A percentile compares a stretch with the other conserved stretches of the same genome.
Conservation (phyloP, 1,284 basidiomycete species). For the Chondrostereum purpureum region DNA sequence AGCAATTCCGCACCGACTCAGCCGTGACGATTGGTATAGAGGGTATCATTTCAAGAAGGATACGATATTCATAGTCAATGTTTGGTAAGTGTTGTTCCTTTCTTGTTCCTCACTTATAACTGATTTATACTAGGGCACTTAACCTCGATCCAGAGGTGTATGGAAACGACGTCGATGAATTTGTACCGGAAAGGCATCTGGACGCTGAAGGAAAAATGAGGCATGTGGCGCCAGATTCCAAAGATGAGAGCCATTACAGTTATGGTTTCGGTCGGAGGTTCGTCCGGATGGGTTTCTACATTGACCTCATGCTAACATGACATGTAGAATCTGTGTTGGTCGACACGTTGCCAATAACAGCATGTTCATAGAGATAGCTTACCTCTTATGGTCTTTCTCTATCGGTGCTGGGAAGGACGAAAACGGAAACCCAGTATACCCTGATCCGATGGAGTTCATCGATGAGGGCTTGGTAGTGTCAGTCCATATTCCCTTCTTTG, state of each 20-base stretch:
- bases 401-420: conserved; percentile 4
- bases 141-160: conserved; percentile 15
- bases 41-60: conserved; percentile 14
- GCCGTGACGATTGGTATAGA: conserved; percentile 14
- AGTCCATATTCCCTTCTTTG: not conserved
- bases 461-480: conserved; percentile 7
- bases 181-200: conserved; percentile 18
- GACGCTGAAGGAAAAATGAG: conserved; percentile 16
- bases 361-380: conserved; percentile 4
- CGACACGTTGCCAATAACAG: conserved; percentile 5
- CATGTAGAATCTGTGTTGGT: conserved; percentile 6
- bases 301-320: not conserved
- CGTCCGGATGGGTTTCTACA: not conserved
- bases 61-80: conserved; percentile 14
- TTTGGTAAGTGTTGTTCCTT: conserved; percentile 11
- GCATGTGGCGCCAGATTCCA: conserved; percentile 14
- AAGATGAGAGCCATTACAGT: conserved; percentile 20
- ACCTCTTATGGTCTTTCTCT: conserved; percentile 1
- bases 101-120: not conserved
- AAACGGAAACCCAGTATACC: not conserved
- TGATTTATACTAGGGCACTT: conserved; percentile 11
- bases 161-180: conserved; percentile 16
- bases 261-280: conserved; percentile 19
- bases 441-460: not conserved
- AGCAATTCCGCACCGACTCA: conserved; percentile 10